A percentile compares a stretch with the other conserved stretches of the same genome.
These are phyloP conservation scores for Chaetothyriales sp. DNA, from an alignment of 2,329 filamentous ascomycete species.

Conservation along the genomic window DNA sequence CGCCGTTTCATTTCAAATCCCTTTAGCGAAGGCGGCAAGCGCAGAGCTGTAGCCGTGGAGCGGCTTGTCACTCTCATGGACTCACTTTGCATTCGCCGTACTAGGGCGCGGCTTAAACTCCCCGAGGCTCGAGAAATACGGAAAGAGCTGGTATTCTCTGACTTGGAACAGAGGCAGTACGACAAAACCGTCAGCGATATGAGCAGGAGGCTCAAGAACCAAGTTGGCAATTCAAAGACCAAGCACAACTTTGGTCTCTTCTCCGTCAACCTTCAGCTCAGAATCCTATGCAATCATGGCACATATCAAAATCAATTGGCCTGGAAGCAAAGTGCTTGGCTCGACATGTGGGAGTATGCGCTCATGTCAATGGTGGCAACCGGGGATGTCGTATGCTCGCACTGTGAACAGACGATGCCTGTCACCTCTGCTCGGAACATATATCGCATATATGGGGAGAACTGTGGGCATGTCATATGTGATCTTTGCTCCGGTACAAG, in stretches of 20 bases:
- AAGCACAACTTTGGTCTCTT: conserved; percentile 33
- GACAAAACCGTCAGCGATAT: conserved; percentile 26
- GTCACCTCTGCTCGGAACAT: too few species aligned
- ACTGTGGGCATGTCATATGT: too few species aligned
- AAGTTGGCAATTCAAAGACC: conserved; percentile 24
- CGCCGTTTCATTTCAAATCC: conserved; percentile 33
- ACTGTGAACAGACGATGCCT: too few species aligned
- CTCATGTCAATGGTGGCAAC: too few species aligned
- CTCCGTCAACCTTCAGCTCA: conserved; percentile 33
- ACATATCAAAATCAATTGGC: conserved; percentile 14
- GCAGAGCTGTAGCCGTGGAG: background rate
- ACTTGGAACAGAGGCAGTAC: conserved; percentile 24
- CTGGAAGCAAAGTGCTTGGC: too few species aligned
- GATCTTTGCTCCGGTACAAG: too few species aligned
- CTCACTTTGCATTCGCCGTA: conserved; percentile 20
- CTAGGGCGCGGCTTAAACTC: conserved; percentile 14
- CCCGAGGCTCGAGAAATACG: conserved; percentile 19
- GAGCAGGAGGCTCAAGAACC: conserved; percentile 7
- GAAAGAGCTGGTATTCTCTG: conserved; percentile 23
- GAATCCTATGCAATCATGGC: conserved; percentile 38
- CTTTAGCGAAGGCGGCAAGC: conserved; percentile 21
- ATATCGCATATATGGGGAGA: too few species aligned
- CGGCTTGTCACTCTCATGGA: conserved; percentile 21
- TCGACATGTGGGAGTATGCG: too few species aligned
- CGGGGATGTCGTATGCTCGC: too few species aligned